Conservation (phyloP, 2,329 filamentous ascomycete genomes). For the Diaporthe nobilis region DNA sequence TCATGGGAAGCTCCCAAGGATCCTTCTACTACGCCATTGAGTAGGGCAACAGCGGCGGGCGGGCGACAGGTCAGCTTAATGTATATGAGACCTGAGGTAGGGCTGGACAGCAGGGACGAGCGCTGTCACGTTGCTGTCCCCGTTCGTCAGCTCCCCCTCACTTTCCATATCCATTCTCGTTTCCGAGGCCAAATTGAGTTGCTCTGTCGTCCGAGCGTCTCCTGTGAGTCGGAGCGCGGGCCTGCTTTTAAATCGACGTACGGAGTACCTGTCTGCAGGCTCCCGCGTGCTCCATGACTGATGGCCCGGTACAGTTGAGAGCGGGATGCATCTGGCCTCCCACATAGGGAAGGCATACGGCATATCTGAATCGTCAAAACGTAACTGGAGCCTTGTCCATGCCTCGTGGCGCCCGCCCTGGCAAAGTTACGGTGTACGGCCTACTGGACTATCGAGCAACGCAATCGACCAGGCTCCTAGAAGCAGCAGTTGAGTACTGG, state of each 20-base stretch:
- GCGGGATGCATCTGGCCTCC: slow-evolving; percentile 9
- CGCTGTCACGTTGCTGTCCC: slow-evolving; percentile 15
- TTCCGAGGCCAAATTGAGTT: slow-evolving; percentile 30
- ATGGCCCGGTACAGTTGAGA: not conserved
- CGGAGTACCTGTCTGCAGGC: slow-evolving; percentile 13
- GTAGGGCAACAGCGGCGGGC: slow-evolving; percentile 1
- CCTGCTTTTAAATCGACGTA: slow-evolving; percentile 35
- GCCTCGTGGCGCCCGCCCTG: slow-evolving; percentile 18
- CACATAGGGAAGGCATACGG: not conserved
- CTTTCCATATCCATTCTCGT: slow-evolving; percentile 20
- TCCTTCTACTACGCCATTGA: slow-evolving; percentile 3
- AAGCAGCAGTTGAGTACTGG: slow-evolving; percentile 24
- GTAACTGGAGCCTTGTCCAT: slow-evolving; percentile 10
- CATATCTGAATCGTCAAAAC: slow-evolving; percentile 28
- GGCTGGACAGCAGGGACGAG: slow-evolving; percentile 33
- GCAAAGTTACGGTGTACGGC: slow-evolving; percentile 32
- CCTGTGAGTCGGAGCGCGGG: slow-evolving; percentile 31
- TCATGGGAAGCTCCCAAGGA: not conserved
- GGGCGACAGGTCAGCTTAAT: slow-evolving; percentile 23
- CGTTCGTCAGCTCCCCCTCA: slow-evolving; percentile 21
- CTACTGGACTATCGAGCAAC: not conserved
- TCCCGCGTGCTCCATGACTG: slow-evolving; percentile 25
- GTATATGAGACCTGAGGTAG: slow-evolving; percentile 14
- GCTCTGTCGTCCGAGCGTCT: slow-evolving; percentile 28
- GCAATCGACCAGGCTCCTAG: slow-evolving; percentile 1